Percentiles rank a stretch among this genome's conserved stretches.
These are phyloP conservation scores for Scheffersomyces stipitis DNA, from an alignment of 805 yeast species.

Conservation along the genomic window DNA sequence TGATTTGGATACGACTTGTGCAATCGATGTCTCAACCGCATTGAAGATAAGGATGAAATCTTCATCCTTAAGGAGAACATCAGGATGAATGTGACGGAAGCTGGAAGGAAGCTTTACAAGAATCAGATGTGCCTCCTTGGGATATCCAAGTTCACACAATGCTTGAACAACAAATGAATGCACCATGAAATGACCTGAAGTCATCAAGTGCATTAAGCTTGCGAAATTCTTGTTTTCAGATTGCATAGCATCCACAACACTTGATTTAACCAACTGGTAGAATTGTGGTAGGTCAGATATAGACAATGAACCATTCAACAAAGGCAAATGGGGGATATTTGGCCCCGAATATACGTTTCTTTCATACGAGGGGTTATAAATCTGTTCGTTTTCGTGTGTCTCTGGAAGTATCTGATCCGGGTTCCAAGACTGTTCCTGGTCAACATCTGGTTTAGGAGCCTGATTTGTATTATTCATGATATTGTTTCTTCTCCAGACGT, in stretches of 20 bases:
- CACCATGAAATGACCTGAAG: constrained; percentile 25
- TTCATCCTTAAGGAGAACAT: constrained; percentile 6
- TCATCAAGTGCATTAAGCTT: constrained; percentile 16
- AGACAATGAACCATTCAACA: constrained; percentile 26
- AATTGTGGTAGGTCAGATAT: constrained; percentile 35
- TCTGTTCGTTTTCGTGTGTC: not conserved
- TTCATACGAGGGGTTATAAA: constrained; percentile 26
- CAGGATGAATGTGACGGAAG: constrained; percentile 5
- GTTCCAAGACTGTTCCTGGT: no score
- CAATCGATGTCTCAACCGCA: not conserved
- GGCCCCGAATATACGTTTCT: constrained; percentile 27
- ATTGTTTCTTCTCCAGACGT: constrained; percentile 23
- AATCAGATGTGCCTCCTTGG: constrained; percentile 26
- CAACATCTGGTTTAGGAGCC: constrained; percentile 7
- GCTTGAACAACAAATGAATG: constrained; percentile 25
- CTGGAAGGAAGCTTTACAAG: constrained; percentile 16
- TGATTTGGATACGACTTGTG: not conserved
- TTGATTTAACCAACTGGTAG: constrained; percentile 15
- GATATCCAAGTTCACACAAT: constrained; percentile 24
- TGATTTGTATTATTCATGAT: constrained; percentile 13
- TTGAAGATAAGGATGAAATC: constrained; percentile 6
- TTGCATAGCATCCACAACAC: constrained; percentile 7
- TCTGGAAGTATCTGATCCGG: no score
- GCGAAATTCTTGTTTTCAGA: constrained; percentile 12
- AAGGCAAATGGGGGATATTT: constrained; percentile 18